Conservation (phyloP, 164 flowering plant genomes). For the Brasenia schreberi region DNA sequence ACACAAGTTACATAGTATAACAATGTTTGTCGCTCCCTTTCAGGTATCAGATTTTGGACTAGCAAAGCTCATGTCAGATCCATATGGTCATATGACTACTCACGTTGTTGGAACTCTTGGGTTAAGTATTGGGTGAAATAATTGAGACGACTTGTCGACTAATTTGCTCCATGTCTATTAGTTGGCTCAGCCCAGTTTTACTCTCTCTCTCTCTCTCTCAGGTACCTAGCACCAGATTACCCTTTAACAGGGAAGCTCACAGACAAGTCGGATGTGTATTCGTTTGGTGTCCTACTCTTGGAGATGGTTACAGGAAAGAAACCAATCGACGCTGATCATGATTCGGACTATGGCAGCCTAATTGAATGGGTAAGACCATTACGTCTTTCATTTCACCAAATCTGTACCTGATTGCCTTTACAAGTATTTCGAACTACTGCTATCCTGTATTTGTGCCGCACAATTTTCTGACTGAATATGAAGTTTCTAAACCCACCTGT, state of each 20-base stretch:
- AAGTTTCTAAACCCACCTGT: too few species aligned
- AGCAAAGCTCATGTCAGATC: not conserved
- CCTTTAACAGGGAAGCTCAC: not conserved
- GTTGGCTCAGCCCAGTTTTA: too few species aligned
- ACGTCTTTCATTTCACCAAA: not conserved
- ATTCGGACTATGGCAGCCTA: not conserved
- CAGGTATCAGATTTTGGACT: constrained; percentile 2
- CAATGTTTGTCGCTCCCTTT: too few species aligned
- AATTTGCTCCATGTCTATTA: too few species aligned
- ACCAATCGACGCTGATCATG: not conserved
- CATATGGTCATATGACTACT: constrained; percentile 1
- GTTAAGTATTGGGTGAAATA: not conserved
- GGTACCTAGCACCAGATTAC: constrained; percentile 2
- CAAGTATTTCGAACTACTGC: too few species aligned
- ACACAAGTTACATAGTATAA: too few species aligned
- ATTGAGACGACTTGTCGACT: too few species aligned
- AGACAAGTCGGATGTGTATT: constrained; percentile 1
- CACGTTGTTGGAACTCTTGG: constrained; percentile 1
- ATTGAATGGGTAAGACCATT: not conserved
- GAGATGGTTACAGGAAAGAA: not conserved
- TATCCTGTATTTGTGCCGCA: too few species aligned
- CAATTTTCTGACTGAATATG: too few species aligned
- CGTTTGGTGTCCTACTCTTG: not conserved
- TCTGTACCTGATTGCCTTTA: too few species aligned
- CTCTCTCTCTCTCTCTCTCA: not conserved